Evolutionary conservation across 148 eudicot genomes (phyloP), one percentile per base, ranked within the genome.

Genomic region (Diospyros kaki): DNA sequence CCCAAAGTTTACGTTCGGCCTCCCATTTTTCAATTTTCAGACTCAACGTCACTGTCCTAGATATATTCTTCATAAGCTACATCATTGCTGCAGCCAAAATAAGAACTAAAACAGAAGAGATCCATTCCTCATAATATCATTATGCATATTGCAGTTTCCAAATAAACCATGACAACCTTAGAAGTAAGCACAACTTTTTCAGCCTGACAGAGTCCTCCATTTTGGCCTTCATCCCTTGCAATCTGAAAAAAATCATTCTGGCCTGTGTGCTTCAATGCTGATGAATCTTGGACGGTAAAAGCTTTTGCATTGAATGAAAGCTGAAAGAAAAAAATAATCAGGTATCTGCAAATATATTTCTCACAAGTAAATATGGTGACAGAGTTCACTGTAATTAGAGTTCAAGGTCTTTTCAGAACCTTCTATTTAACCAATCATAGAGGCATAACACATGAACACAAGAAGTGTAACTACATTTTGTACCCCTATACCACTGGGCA

Each of bases 271-370:
- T 38, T 62, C 71, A 44, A 9, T 54, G 71, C 53, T 43, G 71
- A 53, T 43, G 77, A 15, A 54, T 65, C 71, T 65, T 75, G 77
- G 43, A 66, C 66, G 55, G 77, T 12, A 54, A 68, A 53, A 54
- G 64, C 54, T 45, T 75, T 66, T 43, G 77, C 6, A 53, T 55
- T 58, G 40, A 43, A 17, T 5, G 41, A 11, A 66, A 42, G 18
- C 71, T 42, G 64, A 62, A 75, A 73, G 15, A 75, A 56, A 50
- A 15, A 66, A 53, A 75, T 66, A 43, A 75, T 66, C 64, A 66
- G 68, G 65, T 44, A 39, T 74, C 58, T n/a, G 52, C 42, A 50
- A 41, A 15, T 38, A 9, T 4, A 4, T 14, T n/a, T 10, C 39
- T 62, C 3, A 48, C 42, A 58, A 71, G 64, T 39, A 59, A 58